These are phyloP conservation scores for Thielaviopsis musarum DNA, from an alignment of 2,329 filamentous ascomycete species.

Conservation along the genomic window DNA sequence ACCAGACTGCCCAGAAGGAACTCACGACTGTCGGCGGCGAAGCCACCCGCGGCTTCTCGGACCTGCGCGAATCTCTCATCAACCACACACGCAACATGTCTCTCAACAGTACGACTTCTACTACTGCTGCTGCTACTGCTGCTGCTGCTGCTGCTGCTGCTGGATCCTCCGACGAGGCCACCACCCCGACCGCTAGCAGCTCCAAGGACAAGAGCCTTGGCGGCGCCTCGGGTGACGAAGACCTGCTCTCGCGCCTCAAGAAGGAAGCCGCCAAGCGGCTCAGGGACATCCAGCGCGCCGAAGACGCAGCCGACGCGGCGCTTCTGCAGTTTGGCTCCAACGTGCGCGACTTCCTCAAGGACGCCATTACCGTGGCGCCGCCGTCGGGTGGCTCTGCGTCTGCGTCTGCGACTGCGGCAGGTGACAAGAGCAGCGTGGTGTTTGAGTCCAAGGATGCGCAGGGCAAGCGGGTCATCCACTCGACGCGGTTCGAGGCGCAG, in stretches of 20 bases:
- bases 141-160: background rate
- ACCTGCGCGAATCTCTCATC: conserved; percentile 48
- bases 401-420: conserved; percentile 19
- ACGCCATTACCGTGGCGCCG: conserved; percentile 77
- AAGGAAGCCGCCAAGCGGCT: conserved; percentile 65
- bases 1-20: conserved; percentile 77
- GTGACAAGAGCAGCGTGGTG: conserved; percentile 46
- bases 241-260: conserved; percentile 61
- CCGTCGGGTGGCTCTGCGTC: conserved; percentile 35
- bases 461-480: conserved; percentile 87
- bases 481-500: conserved; percentile 86
- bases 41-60: conserved; percentile 64
- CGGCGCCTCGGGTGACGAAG: conserved; percentile 23
- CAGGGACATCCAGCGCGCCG: conserved; percentile 77
- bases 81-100: conserved; percentile 60
- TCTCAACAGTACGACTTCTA: conserved; percentile 28
- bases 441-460: conserved; percentile 88
- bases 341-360: conserved; percentile 72
- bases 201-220: conserved; percentile 18
- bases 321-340: conserved; percentile 82
- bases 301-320: conserved; percentile 92
- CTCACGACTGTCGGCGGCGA: conserved; percentile 63
- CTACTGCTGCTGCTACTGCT: conserved; percentile 16
- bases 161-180: conserved; percentile 19
- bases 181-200: conserved; percentile 25